A percentile compares a stretch with the other conserved stretches of the same genome.
Conservation (phyloP, 2,329 filamentous ascomycete species). For the Amesomyces nigricolor region DNA sequence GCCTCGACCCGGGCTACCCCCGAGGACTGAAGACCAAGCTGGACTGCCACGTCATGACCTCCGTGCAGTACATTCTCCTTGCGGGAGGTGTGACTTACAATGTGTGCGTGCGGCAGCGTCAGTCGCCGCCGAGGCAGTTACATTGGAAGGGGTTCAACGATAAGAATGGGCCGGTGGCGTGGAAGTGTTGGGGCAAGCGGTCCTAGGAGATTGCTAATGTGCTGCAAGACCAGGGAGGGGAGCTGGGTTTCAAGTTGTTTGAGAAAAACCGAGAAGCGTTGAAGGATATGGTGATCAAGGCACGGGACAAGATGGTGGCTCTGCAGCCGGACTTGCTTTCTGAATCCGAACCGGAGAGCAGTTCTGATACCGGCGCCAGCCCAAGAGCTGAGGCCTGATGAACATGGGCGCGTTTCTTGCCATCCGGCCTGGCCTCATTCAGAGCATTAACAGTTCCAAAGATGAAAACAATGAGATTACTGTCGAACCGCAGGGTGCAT, state of each 20-base stretch:
- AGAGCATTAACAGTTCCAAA: too few species aligned
- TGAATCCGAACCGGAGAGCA: too few species aligned
- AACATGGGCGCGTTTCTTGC: too few species aligned
- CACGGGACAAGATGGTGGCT: slow-evolving; percentile 5
- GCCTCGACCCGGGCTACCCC: not conserved
- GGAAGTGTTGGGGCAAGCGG: slow-evolving; percentile 3
- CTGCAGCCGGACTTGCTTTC: not conserved
- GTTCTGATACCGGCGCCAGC: too few species aligned
- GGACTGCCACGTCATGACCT: slow-evolving; percentile 2
- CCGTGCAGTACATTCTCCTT: not conserved
- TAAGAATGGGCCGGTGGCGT: not conserved
- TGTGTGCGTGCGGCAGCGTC: slow-evolving; percentile 2
- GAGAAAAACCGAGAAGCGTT: not conserved
- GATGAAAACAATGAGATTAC: too few species aligned
- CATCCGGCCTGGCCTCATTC: too few species aligned
- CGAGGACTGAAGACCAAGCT: not conserved
- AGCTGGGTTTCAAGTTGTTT: not conserved
- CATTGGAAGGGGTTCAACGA: not conserved
- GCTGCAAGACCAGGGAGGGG: not conserved
- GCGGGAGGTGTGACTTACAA: not conserved
- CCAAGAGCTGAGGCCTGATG: too few species aligned
- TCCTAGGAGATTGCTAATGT: not conserved
- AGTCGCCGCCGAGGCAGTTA: not conserved
- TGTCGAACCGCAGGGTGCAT: too few species aligned
- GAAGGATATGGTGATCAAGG: slow-evolving; percentile 1